A percentile compares a stretch with the other conserved stretches of the same genome.
Conservation (phyloP, 305 asterid species). For the Coffea humblotiana region DNA sequence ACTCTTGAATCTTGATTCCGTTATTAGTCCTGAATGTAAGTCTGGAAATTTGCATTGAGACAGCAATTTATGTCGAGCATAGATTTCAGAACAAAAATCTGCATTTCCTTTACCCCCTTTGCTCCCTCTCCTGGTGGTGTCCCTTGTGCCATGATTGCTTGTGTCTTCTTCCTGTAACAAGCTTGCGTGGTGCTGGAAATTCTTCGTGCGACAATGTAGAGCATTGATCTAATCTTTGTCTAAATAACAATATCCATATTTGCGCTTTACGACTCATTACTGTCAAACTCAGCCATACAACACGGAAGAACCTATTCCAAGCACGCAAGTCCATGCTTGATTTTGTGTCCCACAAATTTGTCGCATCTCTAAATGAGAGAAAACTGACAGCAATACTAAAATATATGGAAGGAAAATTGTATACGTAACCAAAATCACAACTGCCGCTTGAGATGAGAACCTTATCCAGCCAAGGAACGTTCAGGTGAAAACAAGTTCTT, state of each 20-base stretch:
- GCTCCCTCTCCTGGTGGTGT: no score
- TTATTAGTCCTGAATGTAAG: no score
- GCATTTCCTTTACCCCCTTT: no score
- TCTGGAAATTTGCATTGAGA: no score
- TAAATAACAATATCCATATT: background rate
- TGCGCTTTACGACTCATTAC: background rate
- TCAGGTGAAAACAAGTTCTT: constrained; percentile 33
- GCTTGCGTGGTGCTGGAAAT: no score
- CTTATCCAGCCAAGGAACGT: background rate
- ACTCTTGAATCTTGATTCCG: no score
- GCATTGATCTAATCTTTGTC: background rate
- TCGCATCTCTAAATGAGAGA: background rate
- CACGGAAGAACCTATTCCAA: background rate
- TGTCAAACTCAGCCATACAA: background rate
- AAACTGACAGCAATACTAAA: background rate
- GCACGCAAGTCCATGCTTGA: no score
- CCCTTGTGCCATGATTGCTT: no score
- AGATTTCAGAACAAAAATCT: background rate
- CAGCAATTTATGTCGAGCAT: no score
- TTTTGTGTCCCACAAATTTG: no score
- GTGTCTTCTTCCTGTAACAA: no score
- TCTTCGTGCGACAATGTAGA: no score
- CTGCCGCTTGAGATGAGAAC: background rate
- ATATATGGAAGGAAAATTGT: background rate
- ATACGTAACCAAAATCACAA: background rate